Evolutionary conservation across 2,329 filamentous ascomycete genomes (phyloP), one percentile per base, ranked within the genome.

Genomic region (Sclerotiophoma versabilis): DNA sequence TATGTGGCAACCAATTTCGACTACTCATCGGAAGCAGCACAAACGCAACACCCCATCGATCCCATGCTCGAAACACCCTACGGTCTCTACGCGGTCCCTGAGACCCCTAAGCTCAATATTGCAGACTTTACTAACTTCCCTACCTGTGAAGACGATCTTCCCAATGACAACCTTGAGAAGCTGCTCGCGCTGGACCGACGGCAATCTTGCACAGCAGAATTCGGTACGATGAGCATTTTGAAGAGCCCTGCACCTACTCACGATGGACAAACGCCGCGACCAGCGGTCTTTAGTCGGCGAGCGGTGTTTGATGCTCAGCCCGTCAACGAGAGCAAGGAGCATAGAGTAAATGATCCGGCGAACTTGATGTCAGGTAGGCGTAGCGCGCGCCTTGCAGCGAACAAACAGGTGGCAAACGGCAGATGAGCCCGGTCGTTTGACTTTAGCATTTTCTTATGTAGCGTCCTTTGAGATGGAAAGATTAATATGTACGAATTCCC

Each of bases 301-400:
- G 65, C 63, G 9, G 51, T 36, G 1, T 68, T 66, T 27, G 33
- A 49, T 2, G 23, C 15, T n/a, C 60, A 66, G 22, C 63, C 63
- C 0, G 65, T 68, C 2, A 55, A 34, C 20, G 34, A 26, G n/a
- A 58, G 56, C 17, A 65, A 41, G 15, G 48, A 58, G 34, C 66
- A 60, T 26, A 29, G 43, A 20, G 4, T 30, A 2, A 30, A 62
- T n/a, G 62, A 65, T 42, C 57, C 60, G 19, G 62, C 65, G 2
- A 50, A 33, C 10, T 25, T 17, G n/a, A 48, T 65, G 25, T 51
- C 26, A 5, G 33, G 17, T 15, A 39, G 39, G 3, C 48, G 39
- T 15, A 45, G 48, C 12, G 39, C 33, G 15, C 48, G 48, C 1
- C 32, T 46, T 26, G 32, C 30, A 4, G 23, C 12, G 15, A 46